Base-by-base conservation (phyloP, 352 stramenopile species). In the Phytophthora tubulina region DNA sequence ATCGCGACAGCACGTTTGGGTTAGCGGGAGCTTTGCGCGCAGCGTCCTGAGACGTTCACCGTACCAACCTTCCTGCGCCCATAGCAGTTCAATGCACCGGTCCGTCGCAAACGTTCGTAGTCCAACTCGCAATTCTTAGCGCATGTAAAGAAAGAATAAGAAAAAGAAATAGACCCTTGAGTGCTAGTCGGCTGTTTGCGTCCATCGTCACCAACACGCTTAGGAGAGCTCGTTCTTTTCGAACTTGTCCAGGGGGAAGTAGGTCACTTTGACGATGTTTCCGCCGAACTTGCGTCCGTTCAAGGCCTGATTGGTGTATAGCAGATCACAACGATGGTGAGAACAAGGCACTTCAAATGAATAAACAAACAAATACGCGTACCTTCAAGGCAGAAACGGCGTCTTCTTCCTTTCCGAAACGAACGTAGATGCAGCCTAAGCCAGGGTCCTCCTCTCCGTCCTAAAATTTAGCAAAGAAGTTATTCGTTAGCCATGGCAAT, bases 281-380 rank as follows among this genome's bases (percentile, higher is more conserved):
- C 90, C 90, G 42, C 88, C 90, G 68, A 96, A 96, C 65, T 96
- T 96, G 65, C 90, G 86, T 39, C 90, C 90, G 31, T 82, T 94
- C 57, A 96, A 74, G 5, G 86, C 86, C 90, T 96, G 61, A 4
- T 42, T 48, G 10, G 44, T 14, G 30, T 17, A 60, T 6, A 32
- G 68, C 35, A 17, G 5, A 61, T 14, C 45, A 33, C 21, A 70
- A 27, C 36, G 60, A 4, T 33, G 8, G 17, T 73, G 17, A 65
- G 42, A 64, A 71, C 15, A 57, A 42, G 27, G 27, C 21, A 15
- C 17, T 36, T 32, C 21, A n/a, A n/a, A 0, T 14, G 41, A 35
- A 48, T 30, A 10, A 13, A 42, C 4, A 3, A 51, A 67, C 21
- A 3, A 30, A 51, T 52, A 6, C 31, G 11, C 67, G 13, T 73